phyloP scores from a whole-genome alignment of 805 yeast species.

The Yamadazyma sp. region DNA sequence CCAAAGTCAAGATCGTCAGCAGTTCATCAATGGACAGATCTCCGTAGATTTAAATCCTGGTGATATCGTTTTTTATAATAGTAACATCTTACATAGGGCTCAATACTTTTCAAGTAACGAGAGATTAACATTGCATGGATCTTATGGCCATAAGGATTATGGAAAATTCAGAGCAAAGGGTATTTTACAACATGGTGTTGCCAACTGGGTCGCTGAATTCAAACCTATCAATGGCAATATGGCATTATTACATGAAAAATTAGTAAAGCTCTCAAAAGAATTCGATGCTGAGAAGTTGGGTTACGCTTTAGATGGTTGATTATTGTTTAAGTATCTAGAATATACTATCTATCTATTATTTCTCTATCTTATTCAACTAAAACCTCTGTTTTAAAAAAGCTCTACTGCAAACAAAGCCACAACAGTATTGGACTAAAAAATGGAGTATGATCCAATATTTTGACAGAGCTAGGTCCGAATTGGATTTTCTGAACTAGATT shows the following conservation, averaged over 20 bases:
- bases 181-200: constrained; percentile 53
- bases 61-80: constrained; percentile 49
- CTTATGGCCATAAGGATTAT: constrained; percentile 42
- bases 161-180: constrained; percentile 47
- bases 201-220: constrained; percentile 42
- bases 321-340: too few relatives aligned
- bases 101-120: constrained; percentile 34
- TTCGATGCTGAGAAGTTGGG: constrained; percentile 34
- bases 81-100: constrained; percentile 49
- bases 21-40: constrained; percentile 37
- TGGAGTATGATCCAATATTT: too few relatives aligned
- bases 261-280: constrained; percentile 26
- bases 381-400: too few relatives aligned
- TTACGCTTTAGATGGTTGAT: constrained; percentile 34
- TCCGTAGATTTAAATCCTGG: constrained; percentile 45
- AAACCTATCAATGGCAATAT: constrained; percentile 27
- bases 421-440: too few relatives aligned
- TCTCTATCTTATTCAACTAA: too few relatives aligned
- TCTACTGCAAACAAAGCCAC: too few relatives aligned
- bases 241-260: constrained; percentile 24
- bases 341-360: too few relatives aligned
- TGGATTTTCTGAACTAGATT: too few relatives aligned
- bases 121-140: constrained; percentile 49
- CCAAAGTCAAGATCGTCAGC: constrained; percentile 28
- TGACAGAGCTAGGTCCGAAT: too few relatives aligned